Base-by-base conservation (phyloP, 1,284 basidiomycete genomes). In the Boletus semigastroideus region DNA sequence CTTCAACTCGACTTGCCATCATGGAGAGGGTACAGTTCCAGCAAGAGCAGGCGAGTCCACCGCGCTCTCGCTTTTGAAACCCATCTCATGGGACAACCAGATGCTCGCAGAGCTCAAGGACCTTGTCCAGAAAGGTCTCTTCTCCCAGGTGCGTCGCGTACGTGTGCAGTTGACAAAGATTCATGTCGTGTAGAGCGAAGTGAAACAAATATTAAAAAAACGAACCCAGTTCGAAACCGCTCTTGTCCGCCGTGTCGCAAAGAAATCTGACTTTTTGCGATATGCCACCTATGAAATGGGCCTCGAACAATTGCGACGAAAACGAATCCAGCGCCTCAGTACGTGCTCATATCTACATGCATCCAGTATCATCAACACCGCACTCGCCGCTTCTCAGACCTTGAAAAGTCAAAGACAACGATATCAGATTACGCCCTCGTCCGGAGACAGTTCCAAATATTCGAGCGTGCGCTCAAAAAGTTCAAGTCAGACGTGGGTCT, bases 51-150 rank as follows among this genome's bases (percentile, higher is more conserved):
- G 84, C 78, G 53, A 49, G 73, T 59, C 16, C 37, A 42, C 8
- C 5, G 30, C 17, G 38, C 5, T 1, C 11, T 12, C 41, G 28
- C 27, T 8, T 34, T 41, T 43, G 37, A 55, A 28, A 37, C 11
- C 46, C 16, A 50, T 49, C 62, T 64, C 48, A 53, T 48, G 30
- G 61, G 28, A 38, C 40, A n/a, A 1, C 20, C 37, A 88, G 84
- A 95, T 95, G 82, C 89, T 97, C 79, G 84, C 90, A 51, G 94
- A 98, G 84, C 88, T 98, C 63, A 94, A 94, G 73, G 93, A 97
- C 72, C 79, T 98, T 22, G 86, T 92, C 59, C 84, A 94, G 62
- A 93, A 90, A 72, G 83, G 83, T 55, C 74, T 98, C 52, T 98
- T 99, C 71, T 86, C 90, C 2, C 80, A 87, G 72, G 92, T 92